Percentiles rank a stretch among this genome's conserved stretches.
Conservation (phyloP, 495 filamentous ascomycete genomes). For the Penicillium subrubescens region DNA sequence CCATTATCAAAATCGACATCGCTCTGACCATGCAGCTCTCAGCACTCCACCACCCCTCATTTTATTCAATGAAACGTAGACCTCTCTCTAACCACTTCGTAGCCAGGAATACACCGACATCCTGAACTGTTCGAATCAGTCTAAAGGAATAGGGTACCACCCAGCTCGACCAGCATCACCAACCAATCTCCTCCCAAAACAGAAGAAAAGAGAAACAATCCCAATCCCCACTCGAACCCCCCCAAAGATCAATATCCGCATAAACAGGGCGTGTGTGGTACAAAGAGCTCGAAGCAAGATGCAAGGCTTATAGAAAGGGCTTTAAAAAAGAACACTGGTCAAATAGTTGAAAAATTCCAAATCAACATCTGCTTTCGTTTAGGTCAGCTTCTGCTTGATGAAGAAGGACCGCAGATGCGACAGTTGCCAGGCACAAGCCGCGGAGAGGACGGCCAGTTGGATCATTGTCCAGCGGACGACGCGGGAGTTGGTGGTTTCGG, state of each 20-base stretch:
- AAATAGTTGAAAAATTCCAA: not conserved
- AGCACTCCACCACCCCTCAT: conserved; percentile 16
- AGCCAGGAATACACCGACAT: not conserved
- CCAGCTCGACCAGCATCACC: not conserved
- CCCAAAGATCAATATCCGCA: conserved; percentile 18
- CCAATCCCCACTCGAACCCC: conserved; percentile 6
- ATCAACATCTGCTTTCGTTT: conserved; percentile 3
- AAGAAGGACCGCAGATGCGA: conserved; percentile 95
- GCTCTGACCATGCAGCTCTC: conserved; percentile 24
- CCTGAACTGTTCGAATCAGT: not conserved
- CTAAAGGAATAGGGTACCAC: not conserved
- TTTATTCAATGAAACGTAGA: conserved; percentile 14
- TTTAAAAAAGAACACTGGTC: conserved; percentile 13
- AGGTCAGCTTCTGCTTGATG: conserved; percentile 98
- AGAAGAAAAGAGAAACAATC: conserved; percentile 1
- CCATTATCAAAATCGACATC: conserved; percentile 38
- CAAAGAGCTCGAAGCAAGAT: conserved; percentile 23
- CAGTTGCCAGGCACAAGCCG: conserved; percentile 96
- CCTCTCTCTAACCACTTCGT: not conserved
- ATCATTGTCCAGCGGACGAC: conserved; percentile 94
- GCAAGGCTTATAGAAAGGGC: conserved; percentile 25
- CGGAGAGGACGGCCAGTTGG: conserved; percentile 83
- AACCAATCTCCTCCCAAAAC: not conserved
- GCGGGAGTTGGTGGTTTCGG: conserved; percentile 86
- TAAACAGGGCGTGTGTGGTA: conserved; percentile 17